Evolutionary conservation across 345 rosid genomes (phyloP), one percentile per base, ranked within the genome.

Genomic region (Rhodamnia rubescens): DNA sequence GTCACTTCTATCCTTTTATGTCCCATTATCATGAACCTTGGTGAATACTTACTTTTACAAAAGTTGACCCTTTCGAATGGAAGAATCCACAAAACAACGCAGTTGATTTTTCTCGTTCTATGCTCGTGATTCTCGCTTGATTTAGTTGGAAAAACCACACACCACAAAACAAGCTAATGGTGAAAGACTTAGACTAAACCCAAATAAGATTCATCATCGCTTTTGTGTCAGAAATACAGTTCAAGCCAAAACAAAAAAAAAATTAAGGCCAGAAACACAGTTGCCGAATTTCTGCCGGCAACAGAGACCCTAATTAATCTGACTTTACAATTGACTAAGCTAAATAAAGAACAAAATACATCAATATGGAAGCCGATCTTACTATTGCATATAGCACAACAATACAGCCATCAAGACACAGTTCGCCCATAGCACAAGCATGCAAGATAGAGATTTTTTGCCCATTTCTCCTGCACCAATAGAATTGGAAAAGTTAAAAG

Each of bases 341-440:
- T 24, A 26, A 44, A 81, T 44, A 81, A 81, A n/a, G 40, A 81
- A 81, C 40, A 53, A 29, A 27, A 53, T 82, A 82, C 27, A 81
- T 12, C 53, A 81, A 81, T 44, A 81, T 44, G 83, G 83, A 44
- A 81, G 83, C 49, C 54, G 36, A 49, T 81, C 56, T 53, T 29
- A 47, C 58, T 32, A 53, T 9, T 22, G 29, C 53, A 50, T 18
- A 44, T 50, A 22, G 26, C n/a, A 49, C 53, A 20, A 53, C 61
- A 75, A 55, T 53, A 74, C 81, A 8, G 75, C 58, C 51, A 42
- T 92, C 91, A 95, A 50, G 97, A 94, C 21, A 94, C 95, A 20
- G 98, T 94, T 86, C 97, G 91, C 55, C 98, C 98, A 55, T 92
- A 94, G 87, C 97, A 94, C 55, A 95, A 61, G 26, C 96, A 93